Conservation (phyloP, 1,139 yeast genomes). For the Zhuliangozyma parablackwelliae region DNA sequence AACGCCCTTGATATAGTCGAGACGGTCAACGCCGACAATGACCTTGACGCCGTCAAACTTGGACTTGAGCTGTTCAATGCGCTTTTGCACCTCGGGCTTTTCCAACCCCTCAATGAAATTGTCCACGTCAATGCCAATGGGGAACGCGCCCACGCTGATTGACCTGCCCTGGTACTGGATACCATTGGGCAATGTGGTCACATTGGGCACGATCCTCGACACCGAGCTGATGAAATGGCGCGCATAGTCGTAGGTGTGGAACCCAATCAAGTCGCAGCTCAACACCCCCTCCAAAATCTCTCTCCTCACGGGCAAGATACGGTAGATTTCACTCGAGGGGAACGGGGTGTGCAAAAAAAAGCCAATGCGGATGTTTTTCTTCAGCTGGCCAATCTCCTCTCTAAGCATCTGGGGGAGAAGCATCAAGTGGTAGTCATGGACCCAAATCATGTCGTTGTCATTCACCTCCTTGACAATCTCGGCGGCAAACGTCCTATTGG, state of each 20-base stretch:
- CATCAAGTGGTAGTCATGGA: conserved; percentile 97
- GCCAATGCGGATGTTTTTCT: conserved; percentile 70
- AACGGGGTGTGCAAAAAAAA: conserved; percentile 97
- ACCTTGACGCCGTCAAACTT: conserved; percentile 71
- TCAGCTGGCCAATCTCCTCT: conserved; percentile 47
- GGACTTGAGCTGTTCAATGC: conserved; percentile 59
- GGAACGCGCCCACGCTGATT: conserved; percentile 92
- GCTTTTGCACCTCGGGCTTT: conserved; percentile 54
- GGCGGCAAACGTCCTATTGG: conserved; percentile 78
- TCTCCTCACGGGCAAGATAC: conserved; percentile 91
- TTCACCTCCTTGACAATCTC: conserved; percentile 66
- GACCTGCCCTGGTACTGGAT: conserved; percentile 73
- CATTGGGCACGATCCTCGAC: conserved; percentile 70
- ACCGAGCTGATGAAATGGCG: conserved; percentile 92
- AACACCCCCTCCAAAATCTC: conserved; percentile 90
- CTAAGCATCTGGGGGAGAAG: conserved; percentile 86
- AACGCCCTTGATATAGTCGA: conserved; percentile 95
- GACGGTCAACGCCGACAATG: conserved; percentile 92
- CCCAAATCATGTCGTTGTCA: conserved; percentile 92
- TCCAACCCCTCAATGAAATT: conserved; percentile 79
- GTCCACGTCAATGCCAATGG: conserved; percentile 95
- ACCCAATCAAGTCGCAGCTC: conserved; percentile 92
- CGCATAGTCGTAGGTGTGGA: conserved; percentile 99
- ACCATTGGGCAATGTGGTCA: conserved; percentile 87
- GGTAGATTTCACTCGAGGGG: conserved; percentile 93